Base-by-base conservation (phyloP, 2,329 filamentous ascomycete species). In the Colletotrichum coccodes region DNA sequence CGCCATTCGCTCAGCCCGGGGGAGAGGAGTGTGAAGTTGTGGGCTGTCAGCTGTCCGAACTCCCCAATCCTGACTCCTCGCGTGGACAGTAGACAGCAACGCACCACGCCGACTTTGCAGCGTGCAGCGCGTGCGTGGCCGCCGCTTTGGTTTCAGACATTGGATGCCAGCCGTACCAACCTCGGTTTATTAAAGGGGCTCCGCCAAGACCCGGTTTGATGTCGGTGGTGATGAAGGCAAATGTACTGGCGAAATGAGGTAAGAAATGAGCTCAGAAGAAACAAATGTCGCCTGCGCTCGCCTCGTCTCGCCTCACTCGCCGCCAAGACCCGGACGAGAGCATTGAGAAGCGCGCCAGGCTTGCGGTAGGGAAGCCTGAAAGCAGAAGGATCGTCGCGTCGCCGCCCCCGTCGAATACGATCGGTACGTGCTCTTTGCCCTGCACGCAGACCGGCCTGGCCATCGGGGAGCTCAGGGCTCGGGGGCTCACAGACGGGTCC, bases 391-490 rank as follows among this genome's bases (percentile, higher is more conserved):
- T 68, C 60, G 26, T 68, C 64, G 59, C 30, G 5, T 52, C 28
- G 42, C 44, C 12, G 26, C 50, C 44, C 53, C 44, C 36, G 30
- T 40, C 44, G 60, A 58, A 68, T 68, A 62, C 52, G 47, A 40
- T 60, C 47, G 32, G 36, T 50, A 50, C 58, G 59, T 52, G 61
- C 26, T 36, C 34, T 12, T 26, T n/a, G 61, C 65, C 61, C 53
- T 64, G 60, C n/a, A 46, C 61, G 36, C 56, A 52, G 66, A 60
- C 52, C 49, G 54, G 66, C 53, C 61, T 68, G 54, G 66, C 66
- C 65, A 52, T 44, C 54, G 40, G 47, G 32, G 47, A n/a, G 7
- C 21, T 23, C 42, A 28, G 44, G 32, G 57, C 44, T 26, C 38
- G 16, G 2, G 14, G 54, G 42, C n/a, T 23, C 28, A 44, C n/a